Percentiles rank a stretch among this genome's conserved stretches.
phyloP scores from a whole-genome alignment of 108 stramenopile genomes.

The Epithemia pelagica region DNA sequence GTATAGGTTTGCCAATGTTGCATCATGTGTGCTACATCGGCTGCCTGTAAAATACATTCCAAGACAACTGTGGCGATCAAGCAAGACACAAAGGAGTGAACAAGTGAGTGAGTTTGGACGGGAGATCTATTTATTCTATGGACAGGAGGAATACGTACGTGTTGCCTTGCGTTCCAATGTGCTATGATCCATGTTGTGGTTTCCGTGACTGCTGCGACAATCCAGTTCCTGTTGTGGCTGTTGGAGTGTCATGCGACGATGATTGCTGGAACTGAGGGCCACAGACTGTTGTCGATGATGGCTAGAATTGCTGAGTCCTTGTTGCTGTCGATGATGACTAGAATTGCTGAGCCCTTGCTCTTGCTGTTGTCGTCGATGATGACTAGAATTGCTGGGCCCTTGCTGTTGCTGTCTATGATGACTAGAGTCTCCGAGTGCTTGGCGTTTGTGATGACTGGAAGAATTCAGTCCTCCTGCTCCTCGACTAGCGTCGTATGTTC shows the following conservation, averaged over 20 bases:
- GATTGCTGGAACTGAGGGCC: neutral
- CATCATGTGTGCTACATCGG: slow-evolving; percentile 43
- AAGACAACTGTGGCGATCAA: slow-evolving; percentile 22
- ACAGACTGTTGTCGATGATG: neutral
- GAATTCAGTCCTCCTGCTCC: neutral
- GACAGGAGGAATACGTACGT: neutral
- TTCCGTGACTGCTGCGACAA: neutral
- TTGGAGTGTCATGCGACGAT: neutral
- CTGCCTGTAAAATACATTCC: slow-evolving; percentile 30
- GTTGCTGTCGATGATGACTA: neutral
- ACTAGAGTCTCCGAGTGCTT: neutral
- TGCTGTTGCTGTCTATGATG: neutral
- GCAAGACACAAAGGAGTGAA: too few species aligned
- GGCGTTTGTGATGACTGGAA: neutral
- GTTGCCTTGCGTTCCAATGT: neutral
- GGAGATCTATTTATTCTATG: too few species aligned
- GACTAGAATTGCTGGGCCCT: neutral
- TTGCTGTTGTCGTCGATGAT: neutral
- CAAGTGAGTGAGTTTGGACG: too few species aligned
- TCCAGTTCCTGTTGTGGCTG: neutral
- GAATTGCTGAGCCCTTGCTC: neutral
- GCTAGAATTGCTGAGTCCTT: neutral
- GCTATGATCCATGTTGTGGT: neutral
- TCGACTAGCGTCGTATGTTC: neutral
- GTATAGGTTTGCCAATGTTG: slow-evolving; percentile 30